Conservation (phyloP, 2,329 filamentous ascomycete species). For the Colletotrichum costaricense region DNA sequence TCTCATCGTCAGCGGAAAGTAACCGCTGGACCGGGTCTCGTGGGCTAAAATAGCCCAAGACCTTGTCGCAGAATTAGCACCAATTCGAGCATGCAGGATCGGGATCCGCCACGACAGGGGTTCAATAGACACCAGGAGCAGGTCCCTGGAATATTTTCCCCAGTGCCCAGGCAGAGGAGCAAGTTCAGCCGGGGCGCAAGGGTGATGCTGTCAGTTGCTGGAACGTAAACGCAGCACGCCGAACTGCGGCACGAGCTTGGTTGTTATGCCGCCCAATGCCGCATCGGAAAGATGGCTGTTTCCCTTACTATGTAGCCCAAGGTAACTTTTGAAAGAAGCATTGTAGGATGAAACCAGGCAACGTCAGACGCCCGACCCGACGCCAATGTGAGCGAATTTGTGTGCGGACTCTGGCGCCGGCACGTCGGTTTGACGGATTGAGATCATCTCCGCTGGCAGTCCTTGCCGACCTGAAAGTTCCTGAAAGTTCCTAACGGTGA, state of each 20-base stretch:
- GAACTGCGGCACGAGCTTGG: background rate
- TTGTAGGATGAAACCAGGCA: background rate
- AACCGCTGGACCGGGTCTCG: slow-evolving; percentile 27
- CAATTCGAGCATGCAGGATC: slow-evolving; percentile 19
- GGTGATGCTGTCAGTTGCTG: slow-evolving; percentile 17
- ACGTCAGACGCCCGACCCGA: background rate
- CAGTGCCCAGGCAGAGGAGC: slow-evolving; percentile 7
- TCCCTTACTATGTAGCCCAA: background rate
- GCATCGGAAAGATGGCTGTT: background rate
- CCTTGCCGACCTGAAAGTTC: slow-evolving; percentile 24
- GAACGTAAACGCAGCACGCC: background rate
- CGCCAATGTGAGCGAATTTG: background rate
- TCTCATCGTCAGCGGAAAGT: slow-evolving; percentile 11
- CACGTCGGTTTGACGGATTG: slow-evolving; percentile 32
- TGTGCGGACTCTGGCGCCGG: background rate
- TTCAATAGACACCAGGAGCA: background rate
- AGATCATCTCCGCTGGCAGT: slow-evolving; percentile 28
- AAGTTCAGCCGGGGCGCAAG: slow-evolving; percentile 11
- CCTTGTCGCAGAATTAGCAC: slow-evolving; percentile 31
- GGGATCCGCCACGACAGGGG: slow-evolving; percentile 27
- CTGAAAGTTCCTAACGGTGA: slow-evolving; percentile 21
- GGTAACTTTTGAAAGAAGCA: background rate
- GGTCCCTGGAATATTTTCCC: background rate
- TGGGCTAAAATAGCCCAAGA: slow-evolving; percentile 28
- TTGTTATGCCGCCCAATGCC: background rate